Base-by-base conservation (phyloP, 345 rosid genomes). In the Cardamine resedifolia region DNA sequence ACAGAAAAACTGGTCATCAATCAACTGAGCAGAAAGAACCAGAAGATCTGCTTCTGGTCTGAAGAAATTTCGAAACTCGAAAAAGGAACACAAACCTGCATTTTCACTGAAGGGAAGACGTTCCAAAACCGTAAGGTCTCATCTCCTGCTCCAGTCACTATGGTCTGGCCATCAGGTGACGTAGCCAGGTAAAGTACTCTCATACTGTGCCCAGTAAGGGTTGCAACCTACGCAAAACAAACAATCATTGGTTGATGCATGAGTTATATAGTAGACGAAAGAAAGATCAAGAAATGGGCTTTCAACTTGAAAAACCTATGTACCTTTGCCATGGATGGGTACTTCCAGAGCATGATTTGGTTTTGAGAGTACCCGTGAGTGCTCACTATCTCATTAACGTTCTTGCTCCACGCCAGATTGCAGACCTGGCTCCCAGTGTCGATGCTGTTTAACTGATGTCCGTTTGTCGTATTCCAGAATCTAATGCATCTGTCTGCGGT, bases 341-440 rank as follows among this genome's bases (percentile, higher is more conserved):
- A 88, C 75, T 91, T 95, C 99, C 99, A 91, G 68, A 95, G 86
- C 96, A 88, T 95, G 73, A 95, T 91, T 72, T 91, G 99, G 81
- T 91, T 95, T 67, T 95, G 99, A 27, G 99, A 95, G 73, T 91
- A 91, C 10, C 98, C 99, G 49, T 95, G 99, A 58, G 97, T 95
- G 80, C 99, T 91, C 28, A 95, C 99, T 34, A 90, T 45, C 84
- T 95, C 99, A 70, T 95, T 91, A 68, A 95, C 98, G 70, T 92
- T 95, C 86, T 90, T 95, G 79, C 99, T 95, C 97, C 99, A 95
- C 4, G 86, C 86, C 31, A 95, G 90, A 83, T 95, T 95, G 82
- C 99, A 95, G 11, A 95, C 99, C 86, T 95, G 99, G 84, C 99
- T 95, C 11, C 98, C 96, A 9, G 98, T 91, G 83, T 95, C 99